Conservation (phyloP, 176 grass and related monocot species). For the Metroxylon sagu region DNA sequence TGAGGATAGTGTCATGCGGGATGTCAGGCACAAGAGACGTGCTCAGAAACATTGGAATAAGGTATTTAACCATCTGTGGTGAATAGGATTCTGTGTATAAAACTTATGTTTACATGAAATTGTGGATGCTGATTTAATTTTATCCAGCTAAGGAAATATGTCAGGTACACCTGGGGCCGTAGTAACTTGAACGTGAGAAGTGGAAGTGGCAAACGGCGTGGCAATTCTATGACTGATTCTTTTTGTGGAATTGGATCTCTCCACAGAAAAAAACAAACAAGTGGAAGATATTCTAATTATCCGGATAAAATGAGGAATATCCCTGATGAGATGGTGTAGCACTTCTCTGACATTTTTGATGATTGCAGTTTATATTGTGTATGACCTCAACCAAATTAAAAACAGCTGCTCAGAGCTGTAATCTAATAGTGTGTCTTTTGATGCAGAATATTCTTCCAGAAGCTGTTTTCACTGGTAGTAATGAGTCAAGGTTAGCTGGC, state of each 20-base stretch:
- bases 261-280: slow-evolving; percentile 7
- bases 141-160: slow-evolving; percentile 15
- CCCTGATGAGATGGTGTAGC: no score
- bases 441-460: no score
- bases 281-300: no score
- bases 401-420: no score
- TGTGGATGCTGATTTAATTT: background rate
- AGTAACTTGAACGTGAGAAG: slow-evolving; percentile 9
- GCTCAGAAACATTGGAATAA: slow-evolving; percentile 18
- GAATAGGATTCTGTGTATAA: background rate
- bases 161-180: slow-evolving; percentile 11
- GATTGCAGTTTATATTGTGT: no score
- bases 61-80: background rate
- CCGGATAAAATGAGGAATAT: no score
- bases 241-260: slow-evolving; percentile 7
- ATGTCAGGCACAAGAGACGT: slow-evolving; percentile 1
- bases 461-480: no score
- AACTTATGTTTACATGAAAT: background rate
- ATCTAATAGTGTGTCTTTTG: no score
- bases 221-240: background rate
- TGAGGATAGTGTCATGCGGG: slow-evolving; percentile 4
- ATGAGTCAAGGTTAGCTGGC: no score
- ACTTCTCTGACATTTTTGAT: no score
- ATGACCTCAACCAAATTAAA: no score
- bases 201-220: background rate